phyloP scores from a whole-genome alignment of 768 basidiomycete genomes.

The Collybiopsis confluens region DNA sequence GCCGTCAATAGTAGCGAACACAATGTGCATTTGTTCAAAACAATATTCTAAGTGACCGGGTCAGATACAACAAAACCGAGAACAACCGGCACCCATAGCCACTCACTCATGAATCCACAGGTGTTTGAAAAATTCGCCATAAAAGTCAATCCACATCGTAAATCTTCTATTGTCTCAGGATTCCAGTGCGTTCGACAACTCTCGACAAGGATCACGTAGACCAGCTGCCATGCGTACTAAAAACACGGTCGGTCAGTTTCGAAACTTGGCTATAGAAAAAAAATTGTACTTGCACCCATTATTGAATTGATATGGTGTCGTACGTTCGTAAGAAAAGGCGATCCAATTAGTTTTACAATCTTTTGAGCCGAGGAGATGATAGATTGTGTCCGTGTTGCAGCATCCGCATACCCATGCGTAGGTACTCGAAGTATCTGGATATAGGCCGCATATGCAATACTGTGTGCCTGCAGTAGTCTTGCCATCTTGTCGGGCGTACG shows the following conservation, averaged over 20 bases:
- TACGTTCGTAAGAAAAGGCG: not conserved
- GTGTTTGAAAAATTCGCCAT: not conserved
- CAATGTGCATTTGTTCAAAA: too few relatives aligned
- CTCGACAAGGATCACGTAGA: not conserved
- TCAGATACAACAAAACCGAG: too few relatives aligned
- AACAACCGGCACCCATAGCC: too few relatives aligned
- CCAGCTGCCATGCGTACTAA: not conserved
- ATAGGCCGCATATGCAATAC: not conserved
- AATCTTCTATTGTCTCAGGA: not conserved
- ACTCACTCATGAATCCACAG: conserved; percentile 4
- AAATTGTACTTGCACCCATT: not conserved
- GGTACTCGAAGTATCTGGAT: not conserved
- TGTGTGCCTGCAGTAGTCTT: not conserved
- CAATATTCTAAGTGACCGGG: too few relatives aligned
- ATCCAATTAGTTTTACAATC: not conserved
- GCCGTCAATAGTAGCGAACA: too few relatives aligned
- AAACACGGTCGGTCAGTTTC: not conserved
- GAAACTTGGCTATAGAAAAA: not conserved
- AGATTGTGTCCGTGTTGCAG: not conserved
- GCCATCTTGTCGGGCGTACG: not conserved
- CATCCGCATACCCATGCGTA: not conserved
- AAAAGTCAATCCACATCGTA: not conserved
- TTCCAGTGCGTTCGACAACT: not conserved
- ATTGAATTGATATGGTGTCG: not conserved
- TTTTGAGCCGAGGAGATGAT: not conserved